phyloP scores from a whole-genome alignment of 768 basidiomycete genomes.

The Tylopilus intermedius region DNA sequence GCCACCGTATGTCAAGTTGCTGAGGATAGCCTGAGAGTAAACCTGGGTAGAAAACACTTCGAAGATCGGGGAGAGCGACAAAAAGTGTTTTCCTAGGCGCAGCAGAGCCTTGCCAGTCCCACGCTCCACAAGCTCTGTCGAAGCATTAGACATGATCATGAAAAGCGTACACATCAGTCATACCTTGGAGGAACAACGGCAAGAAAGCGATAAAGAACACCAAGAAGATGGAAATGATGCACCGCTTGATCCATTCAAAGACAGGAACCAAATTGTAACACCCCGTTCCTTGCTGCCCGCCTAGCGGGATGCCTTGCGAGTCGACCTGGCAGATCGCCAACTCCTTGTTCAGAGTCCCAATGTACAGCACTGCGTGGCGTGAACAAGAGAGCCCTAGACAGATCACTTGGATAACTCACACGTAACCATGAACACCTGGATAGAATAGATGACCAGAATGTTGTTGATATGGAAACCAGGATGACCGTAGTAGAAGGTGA shows the following conservation, averaged over 20 bases:
- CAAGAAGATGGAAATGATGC: slow-evolving; percentile 95
- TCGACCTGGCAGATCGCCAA: slow-evolving; percentile 85
- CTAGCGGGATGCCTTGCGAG: slow-evolving; percentile 69
- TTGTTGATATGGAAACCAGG: slow-evolving; percentile 99
- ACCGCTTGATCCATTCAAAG: slow-evolving; percentile 97
- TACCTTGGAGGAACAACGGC: slow-evolving; percentile 93
- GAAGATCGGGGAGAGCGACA: slow-evolving; percentile 94
- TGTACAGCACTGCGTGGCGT: slow-evolving; percentile 65
- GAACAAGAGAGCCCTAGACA: slow-evolving; percentile 1
- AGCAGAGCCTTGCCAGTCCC: slow-evolving; percentile 93
- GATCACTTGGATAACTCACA: slow-evolving; percentile 44
- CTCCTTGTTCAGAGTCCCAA: slow-evolving; percentile 95
- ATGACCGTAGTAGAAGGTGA: slow-evolving; percentile 99
- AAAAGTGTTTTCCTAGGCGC: slow-evolving; percentile 93
- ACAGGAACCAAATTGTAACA: slow-evolving; percentile 97
- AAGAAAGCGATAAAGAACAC: slow-evolving; percentile 98
- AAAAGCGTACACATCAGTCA: background rate
- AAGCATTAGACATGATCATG: slow-evolving; percentile 1
- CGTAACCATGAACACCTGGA: slow-evolving; percentile 96
- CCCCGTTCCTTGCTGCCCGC: slow-evolving; percentile 68
- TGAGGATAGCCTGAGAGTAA: slow-evolving; percentile 93
- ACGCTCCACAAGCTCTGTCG: slow-evolving; percentile 85
- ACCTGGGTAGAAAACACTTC: slow-evolving; percentile 99
- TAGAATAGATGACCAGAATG: slow-evolving; percentile 96
- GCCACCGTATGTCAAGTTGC: slow-evolving; percentile 95